Conservation (phyloP, 2,329 filamentous ascomycete species). For the Pleomassaria siparia region DNA sequence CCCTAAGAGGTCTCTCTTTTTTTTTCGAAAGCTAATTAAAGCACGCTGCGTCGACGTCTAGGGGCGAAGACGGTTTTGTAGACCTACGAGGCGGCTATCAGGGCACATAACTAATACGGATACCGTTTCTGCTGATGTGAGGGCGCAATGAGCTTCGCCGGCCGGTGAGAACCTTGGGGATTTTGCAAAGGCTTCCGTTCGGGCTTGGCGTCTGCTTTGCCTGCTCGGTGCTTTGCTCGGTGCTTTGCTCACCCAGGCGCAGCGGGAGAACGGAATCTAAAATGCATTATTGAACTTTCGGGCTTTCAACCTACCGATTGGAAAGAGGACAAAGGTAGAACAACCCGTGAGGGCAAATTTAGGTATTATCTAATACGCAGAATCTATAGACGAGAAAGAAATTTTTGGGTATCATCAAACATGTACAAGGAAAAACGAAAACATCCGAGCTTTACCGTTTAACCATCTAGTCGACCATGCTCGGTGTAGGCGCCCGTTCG, state of each 20-base stretch:
- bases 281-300: no score
- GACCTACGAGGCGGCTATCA: neutral
- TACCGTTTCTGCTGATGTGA: neutral
- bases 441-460: conserved; percentile 1
- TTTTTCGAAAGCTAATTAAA: no score
- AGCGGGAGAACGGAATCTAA: no score
- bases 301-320: no score
- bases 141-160: neutral
- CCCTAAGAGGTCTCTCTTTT: no score
- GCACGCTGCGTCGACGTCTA: no score
- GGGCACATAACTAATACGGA: neutral
- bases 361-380: neutral
- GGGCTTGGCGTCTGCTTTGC: no score
- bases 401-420: conserved; percentile 1
- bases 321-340: neutral
- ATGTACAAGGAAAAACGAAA: neutral
- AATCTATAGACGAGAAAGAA: neutral
- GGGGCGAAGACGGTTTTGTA: no score
- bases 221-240: no score
- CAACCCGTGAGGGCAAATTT: neutral
- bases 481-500: conserved; percentile 17
- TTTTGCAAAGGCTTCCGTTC: neutral
- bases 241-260: no score
- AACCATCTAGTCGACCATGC: conserved; percentile 11
- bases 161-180: neutral